Percentiles rank a stretch among this genome's conserved stretches.
phyloP scores from a whole-genome alignment of 176 grass and related monocot genomes.

The sorghum (Sorghum bicolor) region DNA sequence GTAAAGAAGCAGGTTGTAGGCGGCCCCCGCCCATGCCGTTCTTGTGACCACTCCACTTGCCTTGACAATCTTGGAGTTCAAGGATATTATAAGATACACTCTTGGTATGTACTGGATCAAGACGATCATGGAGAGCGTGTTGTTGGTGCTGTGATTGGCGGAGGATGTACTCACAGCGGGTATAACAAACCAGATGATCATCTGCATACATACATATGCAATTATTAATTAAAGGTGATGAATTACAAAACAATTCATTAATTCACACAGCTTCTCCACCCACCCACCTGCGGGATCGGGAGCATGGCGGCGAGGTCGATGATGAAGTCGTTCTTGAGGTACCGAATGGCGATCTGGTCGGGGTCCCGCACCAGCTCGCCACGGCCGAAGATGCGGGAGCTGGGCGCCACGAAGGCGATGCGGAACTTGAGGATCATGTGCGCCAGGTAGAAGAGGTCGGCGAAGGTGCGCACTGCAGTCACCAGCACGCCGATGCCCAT shows the following conservation, averaged over 20 bases:
- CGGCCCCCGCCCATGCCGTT: slow-evolving; percentile 84
- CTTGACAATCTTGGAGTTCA: slow-evolving; percentile 85
- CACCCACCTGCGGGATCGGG: slow-evolving; percentile 68
- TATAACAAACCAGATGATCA: slow-evolving; percentile 86
- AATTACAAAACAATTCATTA: background rate
- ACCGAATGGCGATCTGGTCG: slow-evolving; percentile 76
- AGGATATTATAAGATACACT: slow-evolving; percentile 70
- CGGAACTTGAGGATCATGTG: slow-evolving; percentile 96
- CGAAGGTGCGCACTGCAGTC: slow-evolving; percentile 63
- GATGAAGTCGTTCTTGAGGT: slow-evolving; percentile 93
- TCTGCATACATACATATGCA: slow-evolving; percentile 34
- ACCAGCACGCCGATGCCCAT: slow-evolving; percentile 49
- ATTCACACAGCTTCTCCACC: too few relatives aligned
- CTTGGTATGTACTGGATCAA: slow-evolving; percentile 88
- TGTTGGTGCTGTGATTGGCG: slow-evolving; percentile 70
- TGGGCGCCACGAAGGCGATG: slow-evolving; percentile 83
- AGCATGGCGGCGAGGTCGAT: slow-evolving; percentile 83
- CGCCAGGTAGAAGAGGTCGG: slow-evolving; percentile 77
- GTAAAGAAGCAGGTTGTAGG: slow-evolving; percentile 91
- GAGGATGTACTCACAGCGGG: slow-evolving; percentile 62
- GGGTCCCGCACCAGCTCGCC: slow-evolving; percentile 87
- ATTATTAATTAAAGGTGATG: background rate
- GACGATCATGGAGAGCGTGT: slow-evolving; percentile 82
- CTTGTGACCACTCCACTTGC: slow-evolving; percentile 74
- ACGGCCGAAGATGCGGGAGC: slow-evolving; percentile 73